These are phyloP conservation scores for Ophiostoma novo-ulmi DNA, from an alignment of 2,329 filamentous ascomycete species.

Conservation along the genomic window DNA sequence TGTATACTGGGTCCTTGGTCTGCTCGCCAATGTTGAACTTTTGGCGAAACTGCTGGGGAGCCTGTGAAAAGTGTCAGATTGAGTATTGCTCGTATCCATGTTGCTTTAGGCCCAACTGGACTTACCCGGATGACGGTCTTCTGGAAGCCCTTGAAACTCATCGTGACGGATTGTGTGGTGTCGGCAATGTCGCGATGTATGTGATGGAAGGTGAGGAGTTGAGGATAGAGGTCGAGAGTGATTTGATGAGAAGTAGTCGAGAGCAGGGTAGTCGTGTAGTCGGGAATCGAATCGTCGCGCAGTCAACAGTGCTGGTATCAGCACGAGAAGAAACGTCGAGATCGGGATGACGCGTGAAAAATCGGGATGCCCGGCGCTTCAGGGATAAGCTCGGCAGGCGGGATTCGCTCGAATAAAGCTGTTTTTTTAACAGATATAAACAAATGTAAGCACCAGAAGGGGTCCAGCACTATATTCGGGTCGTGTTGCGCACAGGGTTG, in stretches of 20 bases:
- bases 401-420: background rate
- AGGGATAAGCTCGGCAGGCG: background rate
- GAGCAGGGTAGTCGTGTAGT: background rate
- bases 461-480: background rate
- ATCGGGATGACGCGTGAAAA: slow-evolving; percentile 1
- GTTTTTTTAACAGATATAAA: slow-evolving; percentile 9
- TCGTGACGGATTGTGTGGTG: slow-evolving; percentile 37
- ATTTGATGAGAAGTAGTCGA: background rate
- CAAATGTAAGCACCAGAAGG: background rate
- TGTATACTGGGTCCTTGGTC: slow-evolving; percentile 91
- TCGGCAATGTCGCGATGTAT: background rate
- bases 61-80: slow-evolving; percentile 42
- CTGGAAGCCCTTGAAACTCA: slow-evolving; percentile 97
- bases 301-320: background rate
- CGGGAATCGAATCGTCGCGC: background rate
- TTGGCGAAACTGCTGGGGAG: slow-evolving; percentile 85
- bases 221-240: background rate
- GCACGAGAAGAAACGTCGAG: background rate
- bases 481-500: background rate
- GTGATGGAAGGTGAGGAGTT: background rate
- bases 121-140: slow-evolving; percentile 82
- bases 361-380: slow-evolving; percentile 17
- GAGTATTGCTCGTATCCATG: slow-evolving; percentile 16
- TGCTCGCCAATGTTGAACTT: slow-evolving; percentile 94
- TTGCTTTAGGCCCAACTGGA: slow-evolving; percentile 20